phyloP scores from a whole-genome alignment of 108 stramenopile genomes.

The Nannochloropsis oceanica region DNA sequence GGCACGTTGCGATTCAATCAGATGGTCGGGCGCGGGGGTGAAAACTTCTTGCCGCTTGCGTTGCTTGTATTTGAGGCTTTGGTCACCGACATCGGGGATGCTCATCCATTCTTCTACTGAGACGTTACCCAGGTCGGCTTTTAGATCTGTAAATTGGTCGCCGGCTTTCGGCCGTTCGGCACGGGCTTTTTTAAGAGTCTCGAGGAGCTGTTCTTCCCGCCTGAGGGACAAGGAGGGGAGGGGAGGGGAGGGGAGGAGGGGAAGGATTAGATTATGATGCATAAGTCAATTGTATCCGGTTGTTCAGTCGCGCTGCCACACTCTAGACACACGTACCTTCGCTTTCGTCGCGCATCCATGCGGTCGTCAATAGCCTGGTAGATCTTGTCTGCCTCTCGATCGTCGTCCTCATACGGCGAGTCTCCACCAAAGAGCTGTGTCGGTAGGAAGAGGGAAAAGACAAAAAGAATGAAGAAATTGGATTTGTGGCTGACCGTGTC shows the following conservation, averaged over 20 bases:
- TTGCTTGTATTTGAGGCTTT: slow-evolving; percentile 70
- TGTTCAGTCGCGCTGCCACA: too few species aligned
- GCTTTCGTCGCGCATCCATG: slow-evolving; percentile 49
- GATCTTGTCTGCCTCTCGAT: slow-evolving; percentile 85
- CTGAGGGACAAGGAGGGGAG: neutral
- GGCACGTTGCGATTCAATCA: slow-evolving; percentile 34
- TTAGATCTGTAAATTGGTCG: slow-evolving; percentile 88
- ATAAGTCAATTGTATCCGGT: too few species aligned
- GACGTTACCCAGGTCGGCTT: slow-evolving; percentile 60
- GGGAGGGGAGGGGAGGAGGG: neutral
- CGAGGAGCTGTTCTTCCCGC: slow-evolving; percentile 40
- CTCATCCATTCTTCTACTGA: slow-evolving; percentile 82
- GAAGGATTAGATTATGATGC: too few species aligned
- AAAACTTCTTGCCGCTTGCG: slow-evolving; percentile 60
- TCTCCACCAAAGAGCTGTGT: slow-evolving; percentile 32
- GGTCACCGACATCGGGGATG: slow-evolving; percentile 89
- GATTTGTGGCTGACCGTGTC: neutral
- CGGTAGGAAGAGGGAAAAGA: neutral
- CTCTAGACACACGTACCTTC: slow-evolving; percentile 14
- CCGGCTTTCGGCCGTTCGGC: slow-evolving; percentile 46
- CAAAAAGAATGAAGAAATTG: neutral
- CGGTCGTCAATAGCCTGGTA: slow-evolving; percentile 90
- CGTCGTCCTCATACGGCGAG: slow-evolving; percentile 71
- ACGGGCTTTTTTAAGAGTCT: slow-evolving; percentile 28
- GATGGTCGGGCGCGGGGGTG: slow-evolving; percentile 72